Percentiles rank a stretch among this genome's conserved stretches.
These are phyloP conservation scores for Russula compacta DNA, from an alignment of 768 basidiomycete genomes.

Conservation along the genomic window DNA sequence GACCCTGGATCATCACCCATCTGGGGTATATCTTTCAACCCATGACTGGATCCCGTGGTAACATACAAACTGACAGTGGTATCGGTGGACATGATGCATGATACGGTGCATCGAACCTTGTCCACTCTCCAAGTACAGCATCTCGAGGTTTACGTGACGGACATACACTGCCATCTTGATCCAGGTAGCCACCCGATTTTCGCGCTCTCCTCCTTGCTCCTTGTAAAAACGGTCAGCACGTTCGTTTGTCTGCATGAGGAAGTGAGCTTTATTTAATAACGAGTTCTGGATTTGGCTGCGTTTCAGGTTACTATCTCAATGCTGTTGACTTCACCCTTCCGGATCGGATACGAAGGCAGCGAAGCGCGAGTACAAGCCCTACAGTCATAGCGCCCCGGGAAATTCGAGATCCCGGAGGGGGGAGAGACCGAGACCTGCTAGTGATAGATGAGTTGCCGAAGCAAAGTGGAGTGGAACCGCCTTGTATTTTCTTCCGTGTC, in stretches of 20 bases:
- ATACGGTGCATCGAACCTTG: neutral
- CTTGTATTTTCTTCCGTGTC: neutral
- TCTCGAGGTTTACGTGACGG: neutral
- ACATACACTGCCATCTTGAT: neutral
- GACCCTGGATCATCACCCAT: neutral
- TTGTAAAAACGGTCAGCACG: neutral
- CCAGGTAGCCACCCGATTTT: neutral
- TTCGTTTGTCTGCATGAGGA: neutral
- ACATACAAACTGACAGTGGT: neutral
- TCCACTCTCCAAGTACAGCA: neutral
- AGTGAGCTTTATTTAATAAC: neutral
- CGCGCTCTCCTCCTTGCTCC: neutral
- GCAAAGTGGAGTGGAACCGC: neutral
- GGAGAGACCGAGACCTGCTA: neutral
- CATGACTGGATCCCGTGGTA: conserved; percentile 5
- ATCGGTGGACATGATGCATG: neutral
- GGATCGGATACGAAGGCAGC: neutral
- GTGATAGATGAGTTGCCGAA: neutral
- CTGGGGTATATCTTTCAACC: neutral
- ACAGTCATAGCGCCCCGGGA: neutral
- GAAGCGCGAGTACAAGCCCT: neutral
- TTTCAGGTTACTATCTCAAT: conserved; percentile 1
- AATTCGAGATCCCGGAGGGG: neutral
- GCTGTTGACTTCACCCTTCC: neutral
- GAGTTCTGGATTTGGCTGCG: conserved; percentile 5